Evolutionary conservation across 2,329 filamentous ascomycete genomes (phyloP).

Genomic region (Trichoderma simmonsii): DNA sequence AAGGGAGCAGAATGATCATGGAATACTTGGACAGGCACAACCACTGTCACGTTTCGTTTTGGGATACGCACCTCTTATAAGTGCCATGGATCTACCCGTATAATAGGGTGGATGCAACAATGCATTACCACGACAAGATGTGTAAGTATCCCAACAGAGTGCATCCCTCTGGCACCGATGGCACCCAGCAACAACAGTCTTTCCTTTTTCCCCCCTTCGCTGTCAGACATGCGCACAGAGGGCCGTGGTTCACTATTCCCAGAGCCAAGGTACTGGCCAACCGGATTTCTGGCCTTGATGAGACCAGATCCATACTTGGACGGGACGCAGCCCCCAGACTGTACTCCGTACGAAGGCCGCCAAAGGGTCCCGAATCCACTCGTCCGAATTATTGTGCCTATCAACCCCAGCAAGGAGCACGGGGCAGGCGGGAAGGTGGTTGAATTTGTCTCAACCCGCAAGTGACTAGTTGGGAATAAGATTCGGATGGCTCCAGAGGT

Average conservation of each 20-base stretch:
- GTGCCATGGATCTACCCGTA: neutral
- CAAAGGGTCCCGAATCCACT: neutral
- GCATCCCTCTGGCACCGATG: neutral
- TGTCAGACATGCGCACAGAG: conserved; percentile 19
- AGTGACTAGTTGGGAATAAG: neutral
- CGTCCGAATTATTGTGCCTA: neutral
- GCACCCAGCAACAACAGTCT: conserved; percentile 10
- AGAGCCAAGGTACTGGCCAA: conserved; percentile 2
- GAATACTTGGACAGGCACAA: neutral
- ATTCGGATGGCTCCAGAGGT: neutral
- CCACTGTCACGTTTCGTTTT: neutral
- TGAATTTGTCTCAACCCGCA: neutral
- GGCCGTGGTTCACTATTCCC: conserved; percentile 1
- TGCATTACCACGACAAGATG: neutral
- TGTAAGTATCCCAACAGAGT: neutral
- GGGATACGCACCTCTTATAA: neutral
- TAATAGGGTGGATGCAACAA: neutral
- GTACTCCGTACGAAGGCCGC: neutral
- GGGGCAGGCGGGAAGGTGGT: neutral
- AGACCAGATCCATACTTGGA: conserved; percentile 3
- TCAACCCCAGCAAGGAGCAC: neutral
- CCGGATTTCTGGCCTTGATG: neutral
- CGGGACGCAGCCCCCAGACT: neutral
- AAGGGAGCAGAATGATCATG: neutral
- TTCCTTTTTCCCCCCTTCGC: conserved; percentile 10